These are phyloP conservation scores for Globisporangium spiculum DNA, from an alignment of 352 stramenopile genomes.

Conservation along the genomic window DNA sequence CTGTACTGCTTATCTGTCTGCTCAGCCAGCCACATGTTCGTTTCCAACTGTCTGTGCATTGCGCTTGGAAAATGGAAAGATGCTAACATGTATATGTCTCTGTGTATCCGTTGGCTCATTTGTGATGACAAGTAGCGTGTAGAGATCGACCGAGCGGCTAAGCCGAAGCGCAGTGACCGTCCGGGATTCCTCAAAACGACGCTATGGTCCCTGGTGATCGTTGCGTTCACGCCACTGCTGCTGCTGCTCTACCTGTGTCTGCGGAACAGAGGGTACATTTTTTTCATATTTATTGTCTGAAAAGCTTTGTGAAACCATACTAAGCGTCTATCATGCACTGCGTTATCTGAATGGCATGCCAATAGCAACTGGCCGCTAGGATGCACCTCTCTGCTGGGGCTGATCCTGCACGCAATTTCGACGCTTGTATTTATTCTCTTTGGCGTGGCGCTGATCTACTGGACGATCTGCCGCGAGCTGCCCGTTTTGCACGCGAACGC, in stretches of 20 bases:
- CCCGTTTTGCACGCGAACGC: conserved; percentile 39
- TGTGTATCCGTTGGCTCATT: not conserved
- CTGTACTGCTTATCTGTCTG: not conserved
- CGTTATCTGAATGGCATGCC: not conserved
- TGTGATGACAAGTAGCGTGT: not conserved
- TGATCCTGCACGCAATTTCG: conserved; percentile 39
- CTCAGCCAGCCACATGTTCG: not conserved
- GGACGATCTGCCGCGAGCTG: conserved; percentile 55
- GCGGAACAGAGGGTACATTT: conserved; percentile 48
- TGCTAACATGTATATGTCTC: not conserved
- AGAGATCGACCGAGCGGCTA: conserved; percentile 14
- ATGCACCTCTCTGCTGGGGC: conserved; percentile 48
- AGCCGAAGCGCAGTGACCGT: not conserved
- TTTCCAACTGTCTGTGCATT: not conserved
- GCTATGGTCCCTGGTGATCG: conserved; percentile 49
- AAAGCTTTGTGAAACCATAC: too few species aligned
- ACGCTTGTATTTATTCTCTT: conserved; percentile 49
- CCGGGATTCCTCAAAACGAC: conserved; percentile 49
- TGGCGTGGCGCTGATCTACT: conserved; percentile 55
- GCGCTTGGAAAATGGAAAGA: not conserved
- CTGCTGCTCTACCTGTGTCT: conserved; percentile 52
- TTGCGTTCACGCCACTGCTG: conserved; percentile 57
- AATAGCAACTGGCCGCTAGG: conserved; percentile 68
- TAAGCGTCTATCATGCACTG: not conserved
- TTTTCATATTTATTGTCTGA: not conserved